Percentiles rank a stretch among this genome's conserved stretches.
Evolutionary conservation across 2,329 filamentous ascomycete species (phyloP).

Genomic region (Thelonectria rubi): DNA sequence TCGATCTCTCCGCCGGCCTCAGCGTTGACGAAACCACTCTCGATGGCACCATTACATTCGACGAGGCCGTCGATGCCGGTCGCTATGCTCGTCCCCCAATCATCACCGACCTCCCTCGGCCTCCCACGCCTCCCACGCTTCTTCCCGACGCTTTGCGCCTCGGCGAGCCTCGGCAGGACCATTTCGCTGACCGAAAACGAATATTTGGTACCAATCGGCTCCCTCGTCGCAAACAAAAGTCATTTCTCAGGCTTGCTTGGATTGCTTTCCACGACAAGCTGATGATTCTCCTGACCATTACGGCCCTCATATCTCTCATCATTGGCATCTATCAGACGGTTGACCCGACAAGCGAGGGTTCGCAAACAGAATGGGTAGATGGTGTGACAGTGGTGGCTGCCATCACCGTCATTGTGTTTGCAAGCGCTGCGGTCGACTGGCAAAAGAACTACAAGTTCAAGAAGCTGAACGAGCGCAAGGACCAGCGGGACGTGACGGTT

Average conservation of each 20-base stretch:
- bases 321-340: slow-evolving; percentile 80
- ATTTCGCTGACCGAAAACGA: slow-evolving; percentile 68
- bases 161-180: slow-evolving; percentile 39
- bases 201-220: slow-evolving; percentile 71
- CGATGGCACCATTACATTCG: slow-evolving; percentile 56
- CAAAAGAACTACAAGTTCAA: slow-evolving; percentile 85
- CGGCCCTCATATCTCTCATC: slow-evolving; percentile 77
- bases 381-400: slow-evolving; percentile 82
- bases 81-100: slow-evolving; percentile 43
- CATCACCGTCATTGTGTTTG: slow-evolving; percentile 78
- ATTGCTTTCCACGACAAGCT: slow-evolving; percentile 86
- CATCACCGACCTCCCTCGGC: slow-evolving; percentile 32
- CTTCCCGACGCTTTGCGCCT: slow-evolving; percentile 43
- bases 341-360: slow-evolving; percentile 54
- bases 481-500: slow-evolving; percentile 77
- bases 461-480: slow-evolving; percentile 82
- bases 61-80: slow-evolving; percentile 57
- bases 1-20: slow-evolving; percentile 58
- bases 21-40: slow-evolving; percentile 59
- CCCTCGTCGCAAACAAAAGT: slow-evolving; percentile 71
- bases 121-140: slow-evolving; percentile 33
- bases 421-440: slow-evolving; percentile 83
- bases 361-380: slow-evolving; percentile 76
- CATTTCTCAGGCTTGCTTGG: slow-evolving; percentile 73
- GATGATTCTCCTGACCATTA: slow-evolving; percentile 74